Base-by-base conservation (phyloP, 2,329 filamentous ascomycete genomes). In the Cladosporium sp. region DNA sequence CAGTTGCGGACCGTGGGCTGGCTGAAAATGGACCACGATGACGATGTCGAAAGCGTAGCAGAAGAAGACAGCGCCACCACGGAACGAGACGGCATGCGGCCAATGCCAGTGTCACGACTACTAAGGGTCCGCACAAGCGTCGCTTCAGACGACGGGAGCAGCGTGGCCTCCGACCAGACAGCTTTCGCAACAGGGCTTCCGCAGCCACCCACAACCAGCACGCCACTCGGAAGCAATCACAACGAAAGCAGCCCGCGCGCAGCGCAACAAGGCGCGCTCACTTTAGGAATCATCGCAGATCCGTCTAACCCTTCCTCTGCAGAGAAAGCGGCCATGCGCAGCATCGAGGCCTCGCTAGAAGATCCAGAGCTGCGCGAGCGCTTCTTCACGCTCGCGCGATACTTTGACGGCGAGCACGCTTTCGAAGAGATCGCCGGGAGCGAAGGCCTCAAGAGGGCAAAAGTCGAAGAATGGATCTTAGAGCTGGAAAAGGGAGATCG, bases 1-100 rank as follows among this genome's bases (percentile, higher is more conserved):
- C 93, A 97, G 76, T 84, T 99, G 6, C 91, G 93, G 68, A 95
- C 92, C 0, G 97, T 96, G 77, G 92, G 90, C 14, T 96, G 95
- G 83, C 88, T 98, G 52, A 71, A 70, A 14, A 64, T 58, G n/a
- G 40, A 52, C 3, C 37, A 33, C 1, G 53, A 65, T 26, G 29
- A 65, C 26, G 44, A 26, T 31, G 18, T n/a, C n/a, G 33, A 31
- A 7, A 57, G 55, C 31, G 14, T 26, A 7, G 18, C n/a, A 18
- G 33, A 40, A n/a, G 37, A 7, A 21, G 37, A 35, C 8, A 46
- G 37, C 56, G 40, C 56, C 3, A 46, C 56, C 6, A 35, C 62
- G 8, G 40, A 52, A 3, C 53, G 53, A 8, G 35, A 29, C 23
- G 55, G 33, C 26, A 31, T 59, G 28, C 28, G 35, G 37, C 53